phyloP scores from a whole-genome alignment of 1,284 basidiomycete species.

The Ceratobasidium papillatum region DNA sequence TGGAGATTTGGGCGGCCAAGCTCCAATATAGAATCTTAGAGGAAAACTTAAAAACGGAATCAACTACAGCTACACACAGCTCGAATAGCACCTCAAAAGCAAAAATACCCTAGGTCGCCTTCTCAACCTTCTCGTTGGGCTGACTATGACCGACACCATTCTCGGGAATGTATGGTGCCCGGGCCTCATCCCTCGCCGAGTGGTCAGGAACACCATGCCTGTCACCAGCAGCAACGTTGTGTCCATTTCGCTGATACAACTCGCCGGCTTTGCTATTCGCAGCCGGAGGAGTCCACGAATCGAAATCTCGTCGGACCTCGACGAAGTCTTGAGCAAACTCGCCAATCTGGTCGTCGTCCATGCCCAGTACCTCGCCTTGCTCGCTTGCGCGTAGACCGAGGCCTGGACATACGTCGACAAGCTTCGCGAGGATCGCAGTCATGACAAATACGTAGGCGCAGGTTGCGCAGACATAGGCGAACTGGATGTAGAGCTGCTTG shows the following conservation, averaged over 20 bases:
- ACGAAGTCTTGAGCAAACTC: conserved; percentile 82
- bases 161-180: conserved; percentile 15
- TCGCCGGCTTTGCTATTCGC: not conserved
- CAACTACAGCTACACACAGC: conserved; percentile 9
- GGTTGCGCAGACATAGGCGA: conserved; percentile 81
- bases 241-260: conserved; percentile 26
- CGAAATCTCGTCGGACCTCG: conserved; percentile 74
- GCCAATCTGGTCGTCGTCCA: conserved; percentile 88
- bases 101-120: not conserved
- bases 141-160: not conserved
- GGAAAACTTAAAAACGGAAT: not conserved
- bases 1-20: not conserved
- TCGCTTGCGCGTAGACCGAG: conserved; percentile 76
- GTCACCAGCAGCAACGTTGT: conserved; percentile 43
- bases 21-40: not conserved
- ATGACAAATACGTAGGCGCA: conserved; percentile 70
- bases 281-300: conserved; percentile 59
- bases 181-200: conserved; percentile 25
- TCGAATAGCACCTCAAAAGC: conserved; percentile 1
- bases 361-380: conserved; percentile 83
- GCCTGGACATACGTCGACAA: conserved; percentile 79
- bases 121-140: conserved; percentile 21
- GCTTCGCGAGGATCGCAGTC: conserved; percentile 73
- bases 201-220: conserved; percentile 42
- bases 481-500: conserved; percentile 76